A percentile compares a stretch with the other conserved stretches of the same genome.
These are phyloP conservation scores for Elsinoe perseae DNA, from an alignment of 2,329 filamentous ascomycete species.

Conservation along the genomic window DNA sequence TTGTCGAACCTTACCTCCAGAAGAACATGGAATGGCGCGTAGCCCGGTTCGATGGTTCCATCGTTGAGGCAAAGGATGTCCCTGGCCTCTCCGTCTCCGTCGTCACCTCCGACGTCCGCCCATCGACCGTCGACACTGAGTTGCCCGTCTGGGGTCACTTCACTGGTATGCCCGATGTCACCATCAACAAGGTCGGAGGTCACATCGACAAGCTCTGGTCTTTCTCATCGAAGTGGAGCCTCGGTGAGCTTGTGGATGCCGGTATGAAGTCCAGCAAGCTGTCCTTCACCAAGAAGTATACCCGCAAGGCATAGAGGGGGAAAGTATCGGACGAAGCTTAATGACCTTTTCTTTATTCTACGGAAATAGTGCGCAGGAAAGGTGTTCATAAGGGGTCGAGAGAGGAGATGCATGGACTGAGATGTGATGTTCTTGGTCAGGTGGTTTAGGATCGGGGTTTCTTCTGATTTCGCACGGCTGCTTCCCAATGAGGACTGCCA, in stretches of 20 bases:
- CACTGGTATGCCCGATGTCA: slow-evolving; percentile 24
- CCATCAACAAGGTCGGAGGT: slow-evolving; percentile 23
- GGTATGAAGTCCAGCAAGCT: neutral
- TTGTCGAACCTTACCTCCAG: slow-evolving; percentile 27
- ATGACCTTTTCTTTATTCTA: neutral
- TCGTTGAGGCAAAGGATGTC: slow-evolving; percentile 29
- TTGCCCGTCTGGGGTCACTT: slow-evolving; percentile 35
- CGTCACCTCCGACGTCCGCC: slow-evolving; percentile 33
- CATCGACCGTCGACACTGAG: slow-evolving; percentile 28
- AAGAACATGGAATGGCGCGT: slow-evolving; percentile 31
- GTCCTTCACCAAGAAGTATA: slow-evolving; percentile 12
- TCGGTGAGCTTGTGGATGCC: neutral
- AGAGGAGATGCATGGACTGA: neutral
- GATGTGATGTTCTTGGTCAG: neutral
- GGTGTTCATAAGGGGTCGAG: neutral
- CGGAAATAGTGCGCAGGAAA: neutral
- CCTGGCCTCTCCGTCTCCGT: slow-evolving; percentile 35
- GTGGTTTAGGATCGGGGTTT: neutral
- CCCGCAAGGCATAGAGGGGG: neutral
- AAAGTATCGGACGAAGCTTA: neutral
- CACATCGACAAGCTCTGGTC: slow-evolving; percentile 18
- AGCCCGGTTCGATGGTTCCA: slow-evolving; percentile 29
- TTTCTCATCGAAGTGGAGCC: neutral
- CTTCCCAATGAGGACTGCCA: neutral
- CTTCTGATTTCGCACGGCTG: neutral